Evolutionary conservation across 2,329 filamentous ascomycete species (phyloP).

Genomic region (Penicillium occitanis): DNA sequence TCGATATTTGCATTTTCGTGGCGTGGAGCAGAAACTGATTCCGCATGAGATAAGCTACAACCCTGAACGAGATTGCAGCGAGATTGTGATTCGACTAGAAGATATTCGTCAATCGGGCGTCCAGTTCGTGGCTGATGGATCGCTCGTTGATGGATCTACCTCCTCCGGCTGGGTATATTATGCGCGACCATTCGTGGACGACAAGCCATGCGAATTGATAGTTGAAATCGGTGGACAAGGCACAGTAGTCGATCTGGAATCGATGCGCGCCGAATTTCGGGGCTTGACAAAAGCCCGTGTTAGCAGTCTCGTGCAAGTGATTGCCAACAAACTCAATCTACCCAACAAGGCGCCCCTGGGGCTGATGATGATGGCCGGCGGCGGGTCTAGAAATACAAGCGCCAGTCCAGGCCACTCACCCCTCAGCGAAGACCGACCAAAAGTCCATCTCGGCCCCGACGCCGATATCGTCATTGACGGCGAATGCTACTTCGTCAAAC

Average conservation of each 20-base stretch:
- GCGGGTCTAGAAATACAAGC: slow-evolving; percentile 61
- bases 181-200: slow-evolving; percentile 81
- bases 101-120: slow-evolving; percentile 89
- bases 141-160: slow-evolving; percentile 26
- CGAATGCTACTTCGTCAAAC: slow-evolving; percentile 29
- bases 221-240: slow-evolving; percentile 73
- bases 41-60: slow-evolving; percentile 76
- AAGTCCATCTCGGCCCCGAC: slow-evolving; percentile 59
- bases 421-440: slow-evolving; percentile 68
- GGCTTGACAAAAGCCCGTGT: slow-evolving; percentile 69
- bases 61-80: slow-evolving; percentile 62
- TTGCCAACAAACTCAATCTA: slow-evolving; percentile 76
- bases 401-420: slow-evolving; percentile 68
- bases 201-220: slow-evolving; percentile 69
- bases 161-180: slow-evolving; percentile 68
- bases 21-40: slow-evolving; percentile 82
- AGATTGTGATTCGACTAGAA: slow-evolving; percentile 77
- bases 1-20: slow-evolving; percentile 89
- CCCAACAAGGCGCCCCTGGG: slow-evolving; percentile 61
- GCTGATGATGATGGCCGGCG: slow-evolving; percentile 61
- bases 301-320: slow-evolving; percentile 71
- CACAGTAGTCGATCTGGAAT: slow-evolving; percentile 56
- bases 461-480: slow-evolving; percentile 46
- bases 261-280: slow-evolving; percentile 68
- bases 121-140: slow-evolving; percentile 57